A percentile compares a stretch with the other conserved stretches of the same genome.
phyloP scores from a whole-genome alignment of 2,329 filamentous ascomycete genomes.

The Penicillium sp. region DNA sequence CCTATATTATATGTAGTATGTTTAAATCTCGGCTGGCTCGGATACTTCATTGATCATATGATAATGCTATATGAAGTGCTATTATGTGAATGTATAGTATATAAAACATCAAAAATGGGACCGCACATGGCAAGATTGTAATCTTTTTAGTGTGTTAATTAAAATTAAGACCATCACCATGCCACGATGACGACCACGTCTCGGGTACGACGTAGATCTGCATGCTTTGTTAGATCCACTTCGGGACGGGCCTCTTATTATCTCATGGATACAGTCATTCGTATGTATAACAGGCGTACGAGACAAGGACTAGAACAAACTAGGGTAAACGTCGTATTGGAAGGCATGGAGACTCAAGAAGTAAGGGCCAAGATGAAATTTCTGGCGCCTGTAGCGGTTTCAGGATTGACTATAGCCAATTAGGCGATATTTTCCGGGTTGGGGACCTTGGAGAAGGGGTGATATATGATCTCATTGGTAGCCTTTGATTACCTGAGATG shows the following conservation, averaged over 20 bases:
- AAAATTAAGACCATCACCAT: not conserved
- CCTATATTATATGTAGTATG: not conserved
- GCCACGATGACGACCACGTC: conserved; percentile 7
- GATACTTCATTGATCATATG: not conserved
- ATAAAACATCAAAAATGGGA: not conserved
- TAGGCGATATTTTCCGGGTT: conserved; percentile 14
- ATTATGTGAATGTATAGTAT: not conserved
- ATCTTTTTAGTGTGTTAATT: not conserved
- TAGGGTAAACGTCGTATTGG: not conserved
- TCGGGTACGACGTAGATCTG: conserved; percentile 8
- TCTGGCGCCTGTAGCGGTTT: conserved; percentile 23
- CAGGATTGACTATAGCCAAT: conserved; percentile 17
- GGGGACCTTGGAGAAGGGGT: conserved; percentile 25
- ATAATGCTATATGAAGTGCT: not conserved
- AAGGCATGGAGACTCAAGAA: not conserved
- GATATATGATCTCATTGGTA: conserved; percentile 19
- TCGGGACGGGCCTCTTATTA: conserved; percentile 22
- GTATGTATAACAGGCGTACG: not conserved
- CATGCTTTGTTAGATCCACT: conserved; percentile 9
- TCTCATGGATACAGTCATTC: conserved; percentile 15
- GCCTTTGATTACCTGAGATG: conserved; percentile 8
- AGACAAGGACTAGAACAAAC: not conserved
- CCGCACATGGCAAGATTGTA: not conserved
- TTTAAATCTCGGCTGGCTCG: not conserved
- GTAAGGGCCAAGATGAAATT: conserved; percentile 9